A percentile compares a stretch with the other conserved stretches of the same genome.
phyloP scores from a whole-genome alignment of 140 eudicot genomes.

The Stevia rebaudiana region DNA sequence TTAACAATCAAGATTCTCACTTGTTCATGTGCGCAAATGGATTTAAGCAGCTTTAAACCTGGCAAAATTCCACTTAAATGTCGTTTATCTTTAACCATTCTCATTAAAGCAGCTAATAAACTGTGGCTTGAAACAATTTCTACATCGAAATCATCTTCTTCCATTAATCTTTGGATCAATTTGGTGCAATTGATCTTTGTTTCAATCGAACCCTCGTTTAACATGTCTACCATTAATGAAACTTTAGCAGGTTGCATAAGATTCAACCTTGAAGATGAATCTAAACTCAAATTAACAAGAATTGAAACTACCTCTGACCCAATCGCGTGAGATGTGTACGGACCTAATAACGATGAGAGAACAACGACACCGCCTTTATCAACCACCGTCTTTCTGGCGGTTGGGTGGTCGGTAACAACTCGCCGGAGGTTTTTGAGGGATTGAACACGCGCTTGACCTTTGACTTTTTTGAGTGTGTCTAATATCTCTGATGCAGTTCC shows the following conservation, averaged over 20 bases:
- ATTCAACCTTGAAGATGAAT: constrained; percentile 37
- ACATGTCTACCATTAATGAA: constrained; percentile 66
- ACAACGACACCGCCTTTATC: constrained; percentile 60
- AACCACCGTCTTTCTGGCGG: constrained; percentile 56
- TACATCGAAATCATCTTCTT: constrained; percentile 49
- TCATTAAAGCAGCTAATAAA: constrained; percentile 73
- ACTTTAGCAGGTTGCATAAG: constrained; percentile 75
- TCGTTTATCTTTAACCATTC: constrained; percentile 59
- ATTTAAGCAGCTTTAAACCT: constrained; percentile 56
- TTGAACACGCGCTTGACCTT: constrained; percentile 79
- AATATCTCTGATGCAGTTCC: constrained; percentile 66
- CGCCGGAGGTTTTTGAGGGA: constrained; percentile 61
- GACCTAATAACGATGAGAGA: constrained; percentile 65
- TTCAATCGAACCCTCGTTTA: constrained; percentile 84
- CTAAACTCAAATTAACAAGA: constrained; percentile 58
- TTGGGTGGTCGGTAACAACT: constrained; percentile 43
- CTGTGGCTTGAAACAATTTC: constrained; percentile 68
- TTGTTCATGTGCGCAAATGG: constrained; percentile 40
- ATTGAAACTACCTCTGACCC: constrained; percentile 80
- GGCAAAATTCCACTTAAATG: constrained; percentile 55
- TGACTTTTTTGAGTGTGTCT: constrained; percentile 60
- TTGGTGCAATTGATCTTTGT: constrained; percentile 75
- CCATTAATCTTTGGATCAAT: constrained; percentile 61
- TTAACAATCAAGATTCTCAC: constrained; percentile 45
- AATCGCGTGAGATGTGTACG: constrained; percentile 87